A percentile compares a stretch with the other conserved stretches of the same genome.
Conservation (phyloP, 805 yeast genomes). For the Suhomyces tanzawaensis region DNA sequence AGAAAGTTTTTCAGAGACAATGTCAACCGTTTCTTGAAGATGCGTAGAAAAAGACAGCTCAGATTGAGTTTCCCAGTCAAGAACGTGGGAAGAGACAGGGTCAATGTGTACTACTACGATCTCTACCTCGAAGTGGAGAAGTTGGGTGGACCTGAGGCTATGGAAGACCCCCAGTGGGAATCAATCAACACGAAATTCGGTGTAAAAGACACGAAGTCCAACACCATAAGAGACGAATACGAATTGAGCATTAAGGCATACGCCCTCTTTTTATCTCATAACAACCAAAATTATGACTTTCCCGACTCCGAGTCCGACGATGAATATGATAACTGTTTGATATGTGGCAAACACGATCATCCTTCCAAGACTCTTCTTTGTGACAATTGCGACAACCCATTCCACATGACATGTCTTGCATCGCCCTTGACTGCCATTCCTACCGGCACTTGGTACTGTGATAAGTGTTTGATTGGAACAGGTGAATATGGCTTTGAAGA, state of each 20-base stretch:
- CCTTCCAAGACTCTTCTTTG: slow-evolving; percentile 57
- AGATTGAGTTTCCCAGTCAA: slow-evolving; percentile 19
- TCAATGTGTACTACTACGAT: slow-evolving; percentile 36
- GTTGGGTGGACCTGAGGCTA: slow-evolving; percentile 17
- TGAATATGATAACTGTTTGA: slow-evolving; percentile 38
- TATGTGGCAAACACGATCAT: slow-evolving; percentile 47
- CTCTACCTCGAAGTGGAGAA: slow-evolving; percentile 33
- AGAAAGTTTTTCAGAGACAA: slow-evolving; percentile 62
- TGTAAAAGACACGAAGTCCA: slow-evolving; percentile 13
- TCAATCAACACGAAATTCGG: slow-evolving; percentile 17
- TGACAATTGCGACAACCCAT: slow-evolving; percentile 70
- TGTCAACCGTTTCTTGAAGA: slow-evolving; percentile 53
- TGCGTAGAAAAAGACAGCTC: slow-evolving; percentile 29
- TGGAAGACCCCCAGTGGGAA: slow-evolving; percentile 20
- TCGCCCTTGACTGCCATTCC: slow-evolving; percentile 57
- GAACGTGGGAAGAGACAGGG: neutral
- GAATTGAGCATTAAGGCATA: slow-evolving; percentile 25
- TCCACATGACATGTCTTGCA: slow-evolving; percentile 64
- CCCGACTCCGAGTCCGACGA: slow-evolving; percentile 29
- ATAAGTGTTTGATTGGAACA: slow-evolving; percentile 78
- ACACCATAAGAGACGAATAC: slow-evolving; percentile 23
- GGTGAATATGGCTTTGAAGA: slow-evolving; percentile 89
- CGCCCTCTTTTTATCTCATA: slow-evolving; percentile 28
- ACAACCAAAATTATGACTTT: slow-evolving; percentile 25
- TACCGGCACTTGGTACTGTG: slow-evolving; percentile 73